Conservation (phyloP, 306 rosid species). For the Quercus cerris region DNA sequence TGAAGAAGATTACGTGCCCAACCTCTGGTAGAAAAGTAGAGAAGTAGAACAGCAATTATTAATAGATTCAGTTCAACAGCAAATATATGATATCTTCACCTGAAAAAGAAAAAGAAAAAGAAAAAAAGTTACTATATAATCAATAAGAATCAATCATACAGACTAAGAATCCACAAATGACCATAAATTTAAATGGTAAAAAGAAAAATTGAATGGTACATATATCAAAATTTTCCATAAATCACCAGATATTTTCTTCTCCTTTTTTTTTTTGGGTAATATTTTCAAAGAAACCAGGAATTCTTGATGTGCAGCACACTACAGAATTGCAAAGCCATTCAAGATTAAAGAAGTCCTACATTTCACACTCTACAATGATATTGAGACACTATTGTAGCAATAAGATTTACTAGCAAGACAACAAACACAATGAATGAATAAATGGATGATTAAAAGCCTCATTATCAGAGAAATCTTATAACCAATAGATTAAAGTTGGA, state of each 20-base stretch:
- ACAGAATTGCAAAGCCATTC: background rate
- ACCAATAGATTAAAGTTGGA: background rate
- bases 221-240: too few species aligned
- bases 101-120: conserved; percentile 19
- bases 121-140: conserved; percentile 1
- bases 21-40: background rate
- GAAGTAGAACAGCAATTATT: conserved; percentile 18
- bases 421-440: background rate
- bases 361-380: background rate
- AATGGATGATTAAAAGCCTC: background rate
- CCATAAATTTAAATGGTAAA: background rate
- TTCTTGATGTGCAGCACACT: too few species aligned
- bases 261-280: too few species aligned
- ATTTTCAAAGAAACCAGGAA: too few species aligned
- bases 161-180: background rate
- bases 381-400: background rate
- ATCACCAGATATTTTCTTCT: too few species aligned
- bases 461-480: background rate
- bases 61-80: conserved; percentile 22
- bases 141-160: conserved; percentile 1
- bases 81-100: conserved; percentile 22
- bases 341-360: background rate
- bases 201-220: background rate
- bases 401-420: background rate
- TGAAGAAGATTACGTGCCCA: background rate